Percentiles rank a stretch among this genome's conserved stretches.
Evolutionary conservation across 306 rosid species (phyloP).

Genomic region (Glycine tomentella): DNA sequence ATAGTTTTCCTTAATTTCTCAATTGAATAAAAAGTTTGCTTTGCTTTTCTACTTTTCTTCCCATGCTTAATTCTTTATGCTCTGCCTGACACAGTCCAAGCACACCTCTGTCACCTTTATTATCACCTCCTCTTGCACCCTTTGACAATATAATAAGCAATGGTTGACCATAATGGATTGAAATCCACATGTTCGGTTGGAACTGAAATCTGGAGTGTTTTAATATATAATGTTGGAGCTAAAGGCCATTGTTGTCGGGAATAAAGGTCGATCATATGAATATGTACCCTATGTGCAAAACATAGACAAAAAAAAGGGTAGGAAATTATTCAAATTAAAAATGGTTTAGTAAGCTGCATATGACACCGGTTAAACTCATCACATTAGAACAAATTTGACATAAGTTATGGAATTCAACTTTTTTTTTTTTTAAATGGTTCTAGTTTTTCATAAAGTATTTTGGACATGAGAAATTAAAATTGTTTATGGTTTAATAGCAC

Average conservation of each 20-base stretch:
- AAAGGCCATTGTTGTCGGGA: conserved; percentile 43
- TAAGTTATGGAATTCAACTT: too few species aligned
- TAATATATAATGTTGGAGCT: conserved; percentile 20
- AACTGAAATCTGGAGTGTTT: not conserved
- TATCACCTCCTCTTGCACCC: conserved; percentile 8
- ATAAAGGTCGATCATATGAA: conserved; percentile 41
- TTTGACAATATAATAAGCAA: not conserved
- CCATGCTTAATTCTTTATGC: not conserved
- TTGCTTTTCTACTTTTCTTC: not conserved
- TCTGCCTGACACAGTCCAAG: not conserved
- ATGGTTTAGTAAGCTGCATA: not conserved
- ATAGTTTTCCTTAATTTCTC: not conserved
- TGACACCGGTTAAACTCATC: too few species aligned
- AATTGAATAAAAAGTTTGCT: conserved; percentile 16
- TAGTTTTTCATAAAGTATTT: not conserved
- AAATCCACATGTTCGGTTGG: conserved; percentile 53
- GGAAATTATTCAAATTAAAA: not conserved
- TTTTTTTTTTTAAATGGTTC: not conserved
- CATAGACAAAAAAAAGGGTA: not conserved
- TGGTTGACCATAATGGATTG: conserved; percentile 36
- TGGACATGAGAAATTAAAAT: not conserved
- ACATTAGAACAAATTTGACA: too few species aligned
- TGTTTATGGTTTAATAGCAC: not conserved
- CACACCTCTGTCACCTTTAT: not conserved
- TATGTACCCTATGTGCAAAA: conserved; percentile 15